Percentiles rank a stretch among this genome's conserved stretches.
Conservation (phyloP, 1,284 basidiomycete genomes). For the Thecaphora thlaspeos region DNA sequence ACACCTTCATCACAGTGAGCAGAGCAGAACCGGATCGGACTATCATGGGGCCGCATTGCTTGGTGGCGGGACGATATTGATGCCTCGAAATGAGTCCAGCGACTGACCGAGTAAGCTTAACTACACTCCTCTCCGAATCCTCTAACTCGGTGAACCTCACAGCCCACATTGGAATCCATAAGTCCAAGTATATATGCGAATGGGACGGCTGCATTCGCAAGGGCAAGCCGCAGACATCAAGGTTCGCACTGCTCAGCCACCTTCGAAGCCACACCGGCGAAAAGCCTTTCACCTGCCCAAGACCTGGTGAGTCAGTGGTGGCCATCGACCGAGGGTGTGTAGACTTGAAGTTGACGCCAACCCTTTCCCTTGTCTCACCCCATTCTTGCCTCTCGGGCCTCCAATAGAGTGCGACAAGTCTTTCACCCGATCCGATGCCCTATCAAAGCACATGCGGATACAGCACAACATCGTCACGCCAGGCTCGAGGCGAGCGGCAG, state of each 20-base stretch:
- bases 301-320: conserved; percentile 70
- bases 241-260: conserved; percentile 82
- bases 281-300: conserved; percentile 80
- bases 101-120: too few species aligned
- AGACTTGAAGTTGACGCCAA: too few species aligned
- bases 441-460: conserved; percentile 84
- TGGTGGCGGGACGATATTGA: not conserved
- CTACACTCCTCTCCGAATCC: too few species aligned
- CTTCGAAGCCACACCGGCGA: conserved; percentile 80
- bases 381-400: too few species aligned
- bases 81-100: too few species aligned
- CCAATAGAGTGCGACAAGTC: conserved; percentile 86
- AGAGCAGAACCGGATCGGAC: conserved; percentile 1
- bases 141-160: too few species aligned
- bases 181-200: conserved; percentile 81
- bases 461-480: conserved; percentile 65
- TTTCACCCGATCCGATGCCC: conserved; percentile 85
- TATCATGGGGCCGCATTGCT: not conserved
- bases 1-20: conserved; percentile 73
- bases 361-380: too few species aligned
- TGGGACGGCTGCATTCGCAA: conserved; percentile 77
- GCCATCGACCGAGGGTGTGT: too few species aligned
- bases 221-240: conserved; percentile 77
- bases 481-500: conserved; percentile 24
- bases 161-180: conserved; percentile 76